phyloP scores from a whole-genome alignment of 306 rosid species.

The Dalbergia cultrata region DNA sequence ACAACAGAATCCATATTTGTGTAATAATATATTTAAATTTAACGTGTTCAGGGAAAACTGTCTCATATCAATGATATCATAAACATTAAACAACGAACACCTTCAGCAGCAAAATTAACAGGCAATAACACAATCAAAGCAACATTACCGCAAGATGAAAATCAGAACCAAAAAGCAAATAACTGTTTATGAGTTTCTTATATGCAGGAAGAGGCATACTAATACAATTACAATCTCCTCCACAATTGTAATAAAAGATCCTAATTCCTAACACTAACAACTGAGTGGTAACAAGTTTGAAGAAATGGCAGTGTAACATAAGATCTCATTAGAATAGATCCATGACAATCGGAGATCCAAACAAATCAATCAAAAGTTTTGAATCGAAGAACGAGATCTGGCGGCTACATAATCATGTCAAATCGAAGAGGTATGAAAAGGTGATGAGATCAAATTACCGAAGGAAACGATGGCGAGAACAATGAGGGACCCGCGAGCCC shows the following conservation, averaged over 20 bases:
- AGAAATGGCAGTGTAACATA: neutral
- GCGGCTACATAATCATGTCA: constrained; percentile 13
- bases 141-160: neutral
- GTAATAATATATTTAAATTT: neutral
- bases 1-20: neutral
- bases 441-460: constrained; percentile 64
- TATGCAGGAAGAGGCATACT: too few species aligned
- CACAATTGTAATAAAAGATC: neutral
- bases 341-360: constrained; percentile 8
- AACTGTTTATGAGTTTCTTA: neutral
- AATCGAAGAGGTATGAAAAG: neutral
- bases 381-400: constrained; percentile 46
- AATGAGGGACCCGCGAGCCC: constrained; percentile 66
- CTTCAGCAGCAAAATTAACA: neutral
- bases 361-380: neutral
- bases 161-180: neutral
- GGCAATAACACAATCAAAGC: neutral
- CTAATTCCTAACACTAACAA: neutral
- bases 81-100: too few species aligned
- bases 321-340: constrained; percentile 31
- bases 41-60: neutral
- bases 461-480: constrained; percentile 67
- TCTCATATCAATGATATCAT: too few species aligned
- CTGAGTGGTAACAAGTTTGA: neutral
- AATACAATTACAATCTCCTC: neutral